Percentiles rank a stretch among this genome's conserved stretches.
Conservation (phyloP, 148 eudicot species). For the Cornus kousa region DNA sequence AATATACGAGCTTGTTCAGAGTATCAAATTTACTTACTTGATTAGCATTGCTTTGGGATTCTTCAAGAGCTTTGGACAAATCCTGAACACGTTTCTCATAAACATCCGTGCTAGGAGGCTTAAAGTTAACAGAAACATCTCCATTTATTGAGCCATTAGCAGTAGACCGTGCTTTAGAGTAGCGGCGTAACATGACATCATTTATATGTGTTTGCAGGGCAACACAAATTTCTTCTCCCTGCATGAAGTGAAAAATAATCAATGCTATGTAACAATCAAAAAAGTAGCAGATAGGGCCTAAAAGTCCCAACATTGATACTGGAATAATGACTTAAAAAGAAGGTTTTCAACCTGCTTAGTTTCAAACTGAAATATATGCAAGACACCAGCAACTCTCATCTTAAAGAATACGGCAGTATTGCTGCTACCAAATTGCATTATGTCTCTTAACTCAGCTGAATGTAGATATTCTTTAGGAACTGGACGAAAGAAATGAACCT, state of each 20-base stretch:
- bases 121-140: conserved; percentile 47
- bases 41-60: conserved; percentile 66
- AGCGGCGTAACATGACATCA: conserved; percentile 98
- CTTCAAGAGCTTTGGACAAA: conserved; percentile 78
- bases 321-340: neutral
- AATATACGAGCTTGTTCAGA: neutral
- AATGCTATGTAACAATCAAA: conserved; percentile 1
- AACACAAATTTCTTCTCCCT: conserved; percentile 99
- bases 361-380: conserved; percentile 97
- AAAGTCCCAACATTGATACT: neutral
- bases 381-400: conserved; percentile 99
- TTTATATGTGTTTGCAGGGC: conserved; percentile 99
- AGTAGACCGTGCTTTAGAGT: conserved; percentile 87
- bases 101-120: conserved; percentile 51
- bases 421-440: conserved; percentile 99
- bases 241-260: conserved; percentile 19
- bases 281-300: neutral
- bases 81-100: conserved; percentile 79
- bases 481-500: conserved; percentile 99
- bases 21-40: conserved; percentile 39
- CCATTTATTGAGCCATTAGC: conserved; percentile 62
- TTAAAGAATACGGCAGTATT: conserved; percentile 96
- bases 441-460: conserved; percentile 94
- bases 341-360: conserved; percentile 74
- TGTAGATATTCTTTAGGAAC: conserved; percentile 97